Base-by-base conservation (phyloP, 1,284 basidiomycete species). In the Irpex sp. region DNA sequence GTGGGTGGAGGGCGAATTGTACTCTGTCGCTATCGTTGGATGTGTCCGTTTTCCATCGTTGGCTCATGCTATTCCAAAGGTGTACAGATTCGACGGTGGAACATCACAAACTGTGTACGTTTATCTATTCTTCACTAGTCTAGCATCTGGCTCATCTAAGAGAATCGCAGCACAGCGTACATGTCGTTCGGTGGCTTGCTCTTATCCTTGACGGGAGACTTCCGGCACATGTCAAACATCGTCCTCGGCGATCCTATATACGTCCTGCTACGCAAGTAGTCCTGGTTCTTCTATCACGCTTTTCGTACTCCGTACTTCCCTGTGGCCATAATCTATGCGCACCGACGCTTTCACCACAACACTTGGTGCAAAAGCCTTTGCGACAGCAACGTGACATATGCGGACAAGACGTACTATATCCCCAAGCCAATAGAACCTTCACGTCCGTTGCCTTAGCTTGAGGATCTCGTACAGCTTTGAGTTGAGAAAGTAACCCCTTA, bases 111-210 rank as follows among this genome's bases (percentile, higher is more conserved):
- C 88, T 70, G 93, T 96, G 89, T 92, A 78, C 48, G 38, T 65
- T 67, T 62, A 63, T 57, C 44, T 49, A 51, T 65, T 4, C 34
- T 49, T 64, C 21, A 3, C 56, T 49, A 51, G 34, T 48, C 54
- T 34, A 26, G 36, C 21, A 40, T 34, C 13, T 34, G 26, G 11
- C 8, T 60, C 59, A 38, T 38, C 5, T 15, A 6, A 8, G 6
- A 21, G 34, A 13, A 34, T 17, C 6, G 64, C 69, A 96, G 94
- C 60, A 98, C 96, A 36, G 96, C 92, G 37, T 99, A 98, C 74
- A 91, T 91, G 57, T 98, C 95, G 3, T 99, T 97, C 69, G 97
- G 97, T 54, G 97, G 97, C n/a, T 82, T 99, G 34, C 82, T 99
- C 57, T 92, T 99, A 89, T 96, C 97, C 1, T 79, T 99, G 63